Evolutionary conservation across 2,329 filamentous ascomycete species (phyloP).

Genomic region (Aspergillus unguis): DNA sequence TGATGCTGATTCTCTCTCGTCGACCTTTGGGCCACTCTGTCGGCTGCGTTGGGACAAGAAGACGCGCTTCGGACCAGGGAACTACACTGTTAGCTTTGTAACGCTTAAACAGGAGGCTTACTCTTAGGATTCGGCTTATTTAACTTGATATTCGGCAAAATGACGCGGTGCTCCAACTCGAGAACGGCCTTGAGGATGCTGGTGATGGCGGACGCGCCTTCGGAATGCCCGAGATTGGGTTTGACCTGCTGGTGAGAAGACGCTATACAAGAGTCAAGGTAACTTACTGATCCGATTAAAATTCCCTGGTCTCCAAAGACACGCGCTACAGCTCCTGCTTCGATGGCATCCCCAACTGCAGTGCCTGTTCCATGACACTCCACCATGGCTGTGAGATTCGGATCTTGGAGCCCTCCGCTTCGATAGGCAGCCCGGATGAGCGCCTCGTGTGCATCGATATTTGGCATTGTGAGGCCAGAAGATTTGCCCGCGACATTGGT

Average conservation of each 20-base stretch:
- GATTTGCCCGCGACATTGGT: not conserved
- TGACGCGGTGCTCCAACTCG: slow-evolving; percentile 15
- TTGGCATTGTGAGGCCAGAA: no score
- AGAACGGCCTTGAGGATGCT: slow-evolving; percentile 21
- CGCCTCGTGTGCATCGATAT: no score
- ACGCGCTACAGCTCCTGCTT: slow-evolving; percentile 8
- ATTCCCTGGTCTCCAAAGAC: slow-evolving; percentile 1
- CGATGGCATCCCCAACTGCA: slow-evolving; percentile 9
- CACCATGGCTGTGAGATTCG: not conserved
- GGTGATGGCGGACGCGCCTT: slow-evolving; percentile 21
- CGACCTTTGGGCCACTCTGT: slow-evolving; percentile 20
- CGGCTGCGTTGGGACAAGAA: slow-evolving; percentile 8
- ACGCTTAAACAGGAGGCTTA: not conserved
- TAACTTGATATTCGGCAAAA: slow-evolving; percentile 23
- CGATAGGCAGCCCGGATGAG: no score
- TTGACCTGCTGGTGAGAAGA: slow-evolving; percentile 19
- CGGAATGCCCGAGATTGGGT: slow-evolving; percentile 23
- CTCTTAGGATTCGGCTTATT: slow-evolving; percentile 21
- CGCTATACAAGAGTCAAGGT: slow-evolving; percentile 9
- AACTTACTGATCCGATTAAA: slow-evolving; percentile 9
- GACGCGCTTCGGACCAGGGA: slow-evolving; percentile 10
- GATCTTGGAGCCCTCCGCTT: no score
- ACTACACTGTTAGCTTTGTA: not conserved
- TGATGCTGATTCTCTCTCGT: slow-evolving; percentile 23
- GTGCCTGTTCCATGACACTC: slow-evolving; percentile 13